Evolutionary conservation across 2,329 filamentous ascomycete genomes (phyloP).

Genomic region (Ustilaginoidea virens): DNA sequence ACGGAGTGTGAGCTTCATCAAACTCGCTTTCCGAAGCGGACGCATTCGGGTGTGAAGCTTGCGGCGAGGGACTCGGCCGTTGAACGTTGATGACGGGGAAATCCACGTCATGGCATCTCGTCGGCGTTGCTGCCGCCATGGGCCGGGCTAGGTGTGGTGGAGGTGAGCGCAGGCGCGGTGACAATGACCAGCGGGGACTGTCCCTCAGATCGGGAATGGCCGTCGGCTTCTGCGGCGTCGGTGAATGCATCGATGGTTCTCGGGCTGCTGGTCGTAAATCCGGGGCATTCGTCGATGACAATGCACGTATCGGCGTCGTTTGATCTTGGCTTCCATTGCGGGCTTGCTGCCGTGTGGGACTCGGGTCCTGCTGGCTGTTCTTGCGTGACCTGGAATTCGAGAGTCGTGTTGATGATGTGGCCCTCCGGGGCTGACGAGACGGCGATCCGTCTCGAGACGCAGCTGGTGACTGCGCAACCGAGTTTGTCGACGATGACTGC

Average conservation of each 20-base stretch:
- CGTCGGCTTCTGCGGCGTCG: slow-evolving; percentile 47
- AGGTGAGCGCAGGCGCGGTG: slow-evolving; percentile 63
- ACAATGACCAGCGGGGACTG: slow-evolving; percentile 59
- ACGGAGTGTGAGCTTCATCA: slow-evolving; percentile 30
- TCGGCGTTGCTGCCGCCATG: slow-evolving; percentile 25
- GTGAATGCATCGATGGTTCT: slow-evolving; percentile 45
- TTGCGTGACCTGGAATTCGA: slow-evolving; percentile 41
- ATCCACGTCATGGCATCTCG: slow-evolving; percentile 33
- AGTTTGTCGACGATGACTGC: slow-evolving; percentile 21
- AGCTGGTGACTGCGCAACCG: slow-evolving; percentile 19
- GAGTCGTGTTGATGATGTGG: slow-evolving; percentile 19
- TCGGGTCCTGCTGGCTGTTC: slow-evolving; percentile 48
- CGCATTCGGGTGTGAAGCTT: slow-evolving; percentile 21
- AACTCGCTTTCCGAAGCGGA: slow-evolving; percentile 33
- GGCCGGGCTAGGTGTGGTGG: slow-evolving; percentile 41
- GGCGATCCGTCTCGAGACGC: slow-evolving; percentile 33
- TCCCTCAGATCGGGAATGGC: slow-evolving; percentile 34
- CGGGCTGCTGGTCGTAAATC: slow-evolving; percentile 43
- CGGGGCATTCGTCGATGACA: slow-evolving; percentile 54
- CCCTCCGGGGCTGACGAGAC: slow-evolving; percentile 21
- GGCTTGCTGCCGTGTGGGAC: slow-evolving; percentile 39
- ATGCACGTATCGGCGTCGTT: slow-evolving; percentile 46
- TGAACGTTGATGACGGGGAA: slow-evolving; percentile 37
- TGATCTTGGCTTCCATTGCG: slow-evolving; percentile 39
- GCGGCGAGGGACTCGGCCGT: slow-evolving; percentile 30